phyloP scores from a whole-genome alignment of 2,329 filamentous ascomycete species.

The Epichloe glyceriae region DNA sequence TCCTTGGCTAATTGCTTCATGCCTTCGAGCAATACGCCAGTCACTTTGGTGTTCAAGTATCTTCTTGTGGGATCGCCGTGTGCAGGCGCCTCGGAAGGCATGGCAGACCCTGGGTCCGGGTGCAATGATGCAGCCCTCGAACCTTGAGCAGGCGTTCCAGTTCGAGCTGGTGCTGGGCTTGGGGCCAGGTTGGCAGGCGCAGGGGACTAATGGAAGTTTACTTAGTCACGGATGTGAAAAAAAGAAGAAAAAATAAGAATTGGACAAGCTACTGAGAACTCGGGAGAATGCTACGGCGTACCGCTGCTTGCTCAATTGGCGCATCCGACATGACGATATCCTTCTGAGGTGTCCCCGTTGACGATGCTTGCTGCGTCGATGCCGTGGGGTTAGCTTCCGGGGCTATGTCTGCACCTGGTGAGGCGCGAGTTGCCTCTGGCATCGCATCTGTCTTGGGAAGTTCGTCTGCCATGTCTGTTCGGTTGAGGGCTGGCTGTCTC shows the following conservation, averaged over 20 bases:
- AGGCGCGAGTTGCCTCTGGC: slow-evolving; percentile 10
- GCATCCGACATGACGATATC: slow-evolving; percentile 33
- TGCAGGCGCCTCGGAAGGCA: slow-evolving; percentile 45
- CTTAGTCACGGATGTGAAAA: neutral
- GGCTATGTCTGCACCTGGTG: slow-evolving; percentile 11
- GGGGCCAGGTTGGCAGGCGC: slow-evolving; percentile 23
- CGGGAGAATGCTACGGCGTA: slow-evolving; percentile 12
- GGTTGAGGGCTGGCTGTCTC: neutral
- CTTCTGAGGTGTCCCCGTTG: slow-evolving; percentile 15
- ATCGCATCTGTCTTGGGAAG: slow-evolving; percentile 10
- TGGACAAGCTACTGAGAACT: neutral
- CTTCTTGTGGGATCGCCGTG: slow-evolving; percentile 57
- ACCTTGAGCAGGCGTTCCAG: slow-evolving; percentile 34
- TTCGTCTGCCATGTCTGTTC: slow-evolving; percentile 20
- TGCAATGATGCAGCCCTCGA: slow-evolving; percentile 46
- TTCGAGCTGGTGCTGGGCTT: slow-evolving; percentile 30
- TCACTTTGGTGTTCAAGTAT: slow-evolving; percentile 61
- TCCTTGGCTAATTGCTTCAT: slow-evolving; percentile 63
- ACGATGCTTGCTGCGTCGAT: slow-evolving; percentile 1
- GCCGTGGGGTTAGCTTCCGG: slow-evolving; percentile 9
- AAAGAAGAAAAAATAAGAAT: neutral
- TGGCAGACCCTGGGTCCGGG: slow-evolving; percentile 37
- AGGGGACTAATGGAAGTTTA: slow-evolving; percentile 18
- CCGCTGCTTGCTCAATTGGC: slow-evolving; percentile 26
- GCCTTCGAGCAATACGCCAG: slow-evolving; percentile 54